Evolutionary conservation across 331 rosid species (phyloP).

Genomic region (Saraca asoca): DNA sequence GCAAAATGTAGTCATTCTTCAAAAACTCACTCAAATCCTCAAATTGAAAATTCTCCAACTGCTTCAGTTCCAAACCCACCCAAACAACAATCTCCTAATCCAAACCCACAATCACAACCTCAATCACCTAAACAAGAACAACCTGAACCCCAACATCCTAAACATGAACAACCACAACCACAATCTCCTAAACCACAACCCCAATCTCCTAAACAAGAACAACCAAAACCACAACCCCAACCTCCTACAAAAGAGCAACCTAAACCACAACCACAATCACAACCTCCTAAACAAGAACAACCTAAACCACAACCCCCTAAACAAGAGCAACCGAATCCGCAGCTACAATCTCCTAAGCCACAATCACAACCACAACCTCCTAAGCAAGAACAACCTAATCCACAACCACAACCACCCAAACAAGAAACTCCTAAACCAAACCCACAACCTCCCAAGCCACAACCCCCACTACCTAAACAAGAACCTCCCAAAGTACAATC

Average conservation of each 20-base stretch:
- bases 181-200: not conserved
- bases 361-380: not conserved
- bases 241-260: too few relatives aligned
- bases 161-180: not conserved
- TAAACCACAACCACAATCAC: too few relatives aligned
- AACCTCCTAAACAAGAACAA: too few relatives aligned
- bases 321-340: too few relatives aligned
- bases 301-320: too few relatives aligned
- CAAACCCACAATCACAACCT: not conserved
- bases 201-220: not conserved
- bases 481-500: too few relatives aligned
- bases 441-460: not conserved
- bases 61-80: not conserved
- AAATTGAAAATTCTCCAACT: not conserved
- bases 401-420: not conserved
- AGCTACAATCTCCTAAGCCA: too few relatives aligned
- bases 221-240: too few relatives aligned
- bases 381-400: not conserved
- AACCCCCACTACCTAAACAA: not conserved
- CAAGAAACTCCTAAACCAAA: not conserved
- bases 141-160: too few relatives aligned
- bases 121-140: not conserved
- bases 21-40: not conserved
- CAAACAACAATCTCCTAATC: not conserved
- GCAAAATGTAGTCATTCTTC: constrained; percentile 32